Percentiles rank a stretch among this genome's conserved stretches.
phyloP scores from a whole-genome alignment of 2,329 filamentous ascomycete genomes.

The Pseudogymnoascus sp. region DNA sequence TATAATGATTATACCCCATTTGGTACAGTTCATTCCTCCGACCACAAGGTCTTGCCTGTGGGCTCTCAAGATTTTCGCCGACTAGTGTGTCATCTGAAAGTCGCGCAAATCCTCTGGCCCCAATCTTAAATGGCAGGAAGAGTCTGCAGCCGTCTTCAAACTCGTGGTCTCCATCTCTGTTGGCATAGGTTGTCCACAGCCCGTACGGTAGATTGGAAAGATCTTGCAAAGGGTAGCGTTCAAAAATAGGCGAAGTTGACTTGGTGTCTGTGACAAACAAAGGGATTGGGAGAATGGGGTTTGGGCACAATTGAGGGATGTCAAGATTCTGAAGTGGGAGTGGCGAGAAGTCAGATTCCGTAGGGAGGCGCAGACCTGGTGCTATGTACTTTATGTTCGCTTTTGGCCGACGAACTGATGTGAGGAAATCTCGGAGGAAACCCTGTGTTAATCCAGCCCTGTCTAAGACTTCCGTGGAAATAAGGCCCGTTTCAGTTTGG shows the following conservation, averaged over 20 bases:
- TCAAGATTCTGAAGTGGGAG: slow-evolving; percentile 3
- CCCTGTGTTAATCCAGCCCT: slow-evolving; percentile 6
- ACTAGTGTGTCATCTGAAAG: slow-evolving; percentile 11
- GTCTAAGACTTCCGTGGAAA: slow-evolving; percentile 11
- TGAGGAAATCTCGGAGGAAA: slow-evolving; percentile 12
- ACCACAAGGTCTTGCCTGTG: background rate
- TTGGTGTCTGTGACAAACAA: slow-evolving; percentile 13
- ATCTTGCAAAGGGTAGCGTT: slow-evolving; percentile 9
- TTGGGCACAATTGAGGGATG: background rate
- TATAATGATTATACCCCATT: slow-evolving; percentile 16
- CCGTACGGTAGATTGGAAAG: slow-evolving; percentile 7
- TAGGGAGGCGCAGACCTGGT: slow-evolving; percentile 11
- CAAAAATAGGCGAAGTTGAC: slow-evolving; percentile 10
- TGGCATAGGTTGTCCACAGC: slow-evolving; percentile 10
- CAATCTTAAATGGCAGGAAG: slow-evolving; percentile 10
- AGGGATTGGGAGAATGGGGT: slow-evolving; percentile 10
- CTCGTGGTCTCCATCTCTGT: background rate
- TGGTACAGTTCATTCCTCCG: slow-evolving; percentile 15
- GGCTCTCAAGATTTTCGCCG: slow-evolving; percentile 7
- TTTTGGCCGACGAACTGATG: slow-evolving; percentile 10
- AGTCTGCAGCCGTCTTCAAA: slow-evolving; percentile 14
- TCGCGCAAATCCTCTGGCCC: slow-evolving; percentile 9
- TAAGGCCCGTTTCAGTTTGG: slow-evolving; percentile 5
- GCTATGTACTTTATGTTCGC: slow-evolving; percentile 10
- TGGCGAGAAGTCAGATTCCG: background rate